Base-by-base conservation (phyloP, 2,329 filamentous ascomycete genomes). In the Aspergillus fijiensis region DNA sequence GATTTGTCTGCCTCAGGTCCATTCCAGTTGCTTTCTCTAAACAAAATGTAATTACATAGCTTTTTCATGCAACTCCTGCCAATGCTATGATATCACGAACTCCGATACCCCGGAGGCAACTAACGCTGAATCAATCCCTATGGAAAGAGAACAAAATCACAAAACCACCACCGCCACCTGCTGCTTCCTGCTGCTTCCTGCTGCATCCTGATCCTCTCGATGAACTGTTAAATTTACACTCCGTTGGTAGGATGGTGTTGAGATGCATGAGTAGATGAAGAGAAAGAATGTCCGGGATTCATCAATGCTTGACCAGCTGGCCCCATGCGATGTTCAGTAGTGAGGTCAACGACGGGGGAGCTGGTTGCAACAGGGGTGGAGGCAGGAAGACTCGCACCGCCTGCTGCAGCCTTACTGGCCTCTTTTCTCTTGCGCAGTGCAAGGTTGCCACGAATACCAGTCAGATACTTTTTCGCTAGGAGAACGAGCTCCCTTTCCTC, bases 401-500 rank as follows among this genome's bases (percentile, higher is more conserved):
- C 31, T 11, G 52, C 58, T 42, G 57, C 47, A 60, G 60, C 54
- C 65, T 63, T 62, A 67, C 60, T 63, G 54, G 63, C 53, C 42
- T 62, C 59, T 49, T 61, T 69, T 59, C 73, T 85, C 71, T 84
- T 84, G 49, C 78, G 72, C 62, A 83, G 81, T 14, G 83, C 82
- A 11, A 88, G 69, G 56, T 81, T 78, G 6, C 82, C 82, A 59
- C 86, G 84, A 49, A 88, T 77, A 4, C 83, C 83, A 16, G 78
- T 74, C 16, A 89, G 71, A 65, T 88, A 88, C 61, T 81, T 83
- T 47, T 76, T 79, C 2, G 86, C 86, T 29, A 79, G 70, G 11
- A 82, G 79, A 11, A 88, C 76, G 7, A 86, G 70, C 21, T 83
- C 77, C 27, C 76, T 76, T 11, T 81, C 77, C 68, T 89, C 87